A percentile compares a stretch with the other conserved stretches of the same genome.
phyloP scores from a whole-genome alignment of 2,329 filamentous ascomycete species.

The Xylariaceae sp. region DNA sequence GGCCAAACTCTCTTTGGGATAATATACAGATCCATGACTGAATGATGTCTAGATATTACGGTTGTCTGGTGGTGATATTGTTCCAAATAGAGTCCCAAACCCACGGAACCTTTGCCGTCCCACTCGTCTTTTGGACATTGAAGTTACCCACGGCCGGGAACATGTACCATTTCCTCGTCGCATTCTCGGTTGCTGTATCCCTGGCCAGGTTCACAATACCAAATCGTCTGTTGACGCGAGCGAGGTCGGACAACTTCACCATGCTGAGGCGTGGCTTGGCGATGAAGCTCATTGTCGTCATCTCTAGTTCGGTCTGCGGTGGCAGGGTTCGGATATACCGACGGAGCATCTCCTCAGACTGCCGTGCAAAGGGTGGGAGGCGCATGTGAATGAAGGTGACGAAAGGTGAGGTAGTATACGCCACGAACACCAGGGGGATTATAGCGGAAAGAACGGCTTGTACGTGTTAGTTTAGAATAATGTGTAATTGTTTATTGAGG shows the following conservation, averaged over 20 bases:
- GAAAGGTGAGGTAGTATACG: slow-evolving; percentile 71
- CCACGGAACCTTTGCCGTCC: slow-evolving; percentile 42
- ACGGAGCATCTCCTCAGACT: slow-evolving; percentile 62
- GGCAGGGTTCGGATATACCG: slow-evolving; percentile 58
- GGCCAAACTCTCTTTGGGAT: too few species aligned
- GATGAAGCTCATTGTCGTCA: slow-evolving; percentile 63
- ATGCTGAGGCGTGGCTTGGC: slow-evolving; percentile 56
- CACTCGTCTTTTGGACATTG: slow-evolving; percentile 40
- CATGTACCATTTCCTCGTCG: slow-evolving; percentile 45
- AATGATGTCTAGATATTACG: not conserved
- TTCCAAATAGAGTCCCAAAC: slow-evolving; percentile 45
- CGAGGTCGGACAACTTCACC: slow-evolving; percentile 45
- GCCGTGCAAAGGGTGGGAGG: slow-evolving; percentile 69
- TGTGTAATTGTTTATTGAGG: not conserved
- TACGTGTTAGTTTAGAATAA: slow-evolving; percentile 1
- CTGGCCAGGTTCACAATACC: slow-evolving; percentile 50
- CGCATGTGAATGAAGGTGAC: slow-evolving; percentile 75
- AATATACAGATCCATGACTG: too few species aligned
- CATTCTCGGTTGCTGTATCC: slow-evolving; percentile 40
- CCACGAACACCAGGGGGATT: slow-evolving; percentile 69
- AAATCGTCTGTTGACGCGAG: slow-evolving; percentile 39
- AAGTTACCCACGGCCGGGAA: slow-evolving; percentile 48
- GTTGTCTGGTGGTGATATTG: not conserved
- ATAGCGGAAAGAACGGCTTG: slow-evolving; percentile 66
- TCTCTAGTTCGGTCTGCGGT: slow-evolving; percentile 52